Evolutionary conservation across 345 rosid genomes (phyloP).

Genomic region (Populus tremula): DNA sequence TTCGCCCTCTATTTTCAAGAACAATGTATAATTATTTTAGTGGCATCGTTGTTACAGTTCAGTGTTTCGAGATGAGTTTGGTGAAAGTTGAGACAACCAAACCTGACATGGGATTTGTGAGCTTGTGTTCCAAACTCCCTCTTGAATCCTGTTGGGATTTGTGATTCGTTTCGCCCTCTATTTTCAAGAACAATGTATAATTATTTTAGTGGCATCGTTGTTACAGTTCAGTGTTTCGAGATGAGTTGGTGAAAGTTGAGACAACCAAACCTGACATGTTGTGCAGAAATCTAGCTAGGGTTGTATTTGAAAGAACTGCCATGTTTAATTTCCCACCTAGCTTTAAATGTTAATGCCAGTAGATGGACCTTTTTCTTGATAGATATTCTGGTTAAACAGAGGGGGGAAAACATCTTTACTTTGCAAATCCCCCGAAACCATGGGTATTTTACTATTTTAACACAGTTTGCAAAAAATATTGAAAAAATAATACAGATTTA

Average conservation of each 20-base stretch:
- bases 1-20: neutral
- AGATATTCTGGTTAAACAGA: neutral
- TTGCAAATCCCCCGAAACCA: neutral
- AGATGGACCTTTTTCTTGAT: neutral
- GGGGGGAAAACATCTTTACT: neutral
- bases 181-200: neutral
- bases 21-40: neutral
- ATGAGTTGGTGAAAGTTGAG: neutral
- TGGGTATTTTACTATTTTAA: no score
- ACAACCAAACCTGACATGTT: neutral
- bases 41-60: neutral
- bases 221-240: neutral
- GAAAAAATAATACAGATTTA: no score
- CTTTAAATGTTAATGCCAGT: neutral
- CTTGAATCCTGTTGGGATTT: conserved; percentile 28
- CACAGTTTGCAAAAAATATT: no score
- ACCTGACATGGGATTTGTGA: neutral
- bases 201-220: no score
- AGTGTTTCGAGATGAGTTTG: neutral
- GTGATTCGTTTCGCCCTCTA: conserved; percentile 20
- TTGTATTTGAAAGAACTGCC: neutral
- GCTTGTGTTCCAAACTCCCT: neutral
- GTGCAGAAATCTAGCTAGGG: neutral
- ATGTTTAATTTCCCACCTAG: neutral
- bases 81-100: neutral